Evolutionary conservation across 2,329 filamentous ascomycete genomes (phyloP).

Genomic region (Cytospora mali): DNA sequence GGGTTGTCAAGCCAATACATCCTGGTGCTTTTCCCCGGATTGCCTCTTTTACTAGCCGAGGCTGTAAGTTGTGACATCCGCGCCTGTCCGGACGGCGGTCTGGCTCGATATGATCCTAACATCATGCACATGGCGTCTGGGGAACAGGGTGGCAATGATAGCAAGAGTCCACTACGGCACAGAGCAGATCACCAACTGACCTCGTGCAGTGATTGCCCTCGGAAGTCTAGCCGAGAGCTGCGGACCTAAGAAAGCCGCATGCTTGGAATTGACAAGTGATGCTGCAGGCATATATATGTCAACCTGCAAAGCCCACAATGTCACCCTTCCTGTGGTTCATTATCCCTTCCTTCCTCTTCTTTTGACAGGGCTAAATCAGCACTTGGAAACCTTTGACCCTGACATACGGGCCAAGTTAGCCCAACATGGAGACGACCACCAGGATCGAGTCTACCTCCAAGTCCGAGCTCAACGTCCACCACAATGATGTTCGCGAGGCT

Average conservation of each 20-base stretch:
- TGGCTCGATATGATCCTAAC: not conserved
- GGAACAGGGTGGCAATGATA: slow-evolving; percentile 1
- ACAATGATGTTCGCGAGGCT: slow-evolving; percentile 36
- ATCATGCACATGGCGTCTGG: not conserved
- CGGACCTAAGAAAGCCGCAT: not conserved
- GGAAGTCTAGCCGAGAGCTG: slow-evolving; percentile 12
- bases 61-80: not conserved
- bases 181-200: not conserved
- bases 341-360: not conserved
- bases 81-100: slow-evolving; percentile 1
- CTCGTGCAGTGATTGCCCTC: slow-evolving; percentile 9
- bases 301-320: slow-evolving; percentile 1
- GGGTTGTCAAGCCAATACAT: slow-evolving; percentile 3
- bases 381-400: not conserved
- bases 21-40: slow-evolving; percentile 3
- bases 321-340: not conserved
- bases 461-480: slow-evolving; percentile 30
- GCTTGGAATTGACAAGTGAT: slow-evolving; percentile 5
- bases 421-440: slow-evolving; percentile 23
- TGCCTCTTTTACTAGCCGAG: not conserved
- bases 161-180: not conserved
- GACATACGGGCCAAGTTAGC: slow-evolving; percentile 17
- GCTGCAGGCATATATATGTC: slow-evolving; percentile 19
- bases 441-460: slow-evolving; percentile 23
- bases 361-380: not conserved